These are phyloP conservation scores for Verticillium albo-atrum DNA, from an alignment of 2,329 filamentous ascomycete species.

Conservation along the genomic window DNA sequence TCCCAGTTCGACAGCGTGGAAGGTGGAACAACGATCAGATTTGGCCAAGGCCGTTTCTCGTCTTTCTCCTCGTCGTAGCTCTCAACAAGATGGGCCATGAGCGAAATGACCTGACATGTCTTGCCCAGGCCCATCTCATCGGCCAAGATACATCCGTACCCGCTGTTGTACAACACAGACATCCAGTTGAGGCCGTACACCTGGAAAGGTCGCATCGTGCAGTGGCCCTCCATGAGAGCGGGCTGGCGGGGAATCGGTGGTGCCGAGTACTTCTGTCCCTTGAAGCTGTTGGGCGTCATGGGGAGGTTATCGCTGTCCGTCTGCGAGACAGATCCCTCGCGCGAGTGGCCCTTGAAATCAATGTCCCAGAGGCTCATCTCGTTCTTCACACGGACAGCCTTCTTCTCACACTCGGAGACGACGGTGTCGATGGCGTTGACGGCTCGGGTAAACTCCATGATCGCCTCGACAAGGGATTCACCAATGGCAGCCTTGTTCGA, in stretches of 20 bases:
- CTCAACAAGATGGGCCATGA: conserved; percentile 78
- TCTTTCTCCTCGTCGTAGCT: conserved; percentile 37
- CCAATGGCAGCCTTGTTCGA: conserved; percentile 45
- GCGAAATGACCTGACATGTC: conserved; percentile 92
- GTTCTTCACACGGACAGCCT: conserved; percentile 55
- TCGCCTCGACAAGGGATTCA: conserved; percentile 44
- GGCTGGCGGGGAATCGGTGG: conserved; percentile 61
- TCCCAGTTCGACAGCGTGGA: conserved; percentile 97
- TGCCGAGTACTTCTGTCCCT: conserved; percentile 25
- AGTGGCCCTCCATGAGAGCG: conserved; percentile 67
- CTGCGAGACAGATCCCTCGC: conserved; percentile 17
- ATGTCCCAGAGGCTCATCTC: conserved; percentile 45
- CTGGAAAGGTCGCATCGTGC: conserved; percentile 88
- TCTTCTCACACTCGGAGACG: conserved; percentile 68
- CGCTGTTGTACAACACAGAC: conserved; percentile 71
- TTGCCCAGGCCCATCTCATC: conserved; percentile 98
- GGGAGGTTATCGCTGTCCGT: conserved; percentile 30
- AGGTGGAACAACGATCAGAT: conserved; percentile 85
- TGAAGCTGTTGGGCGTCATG: conserved; percentile 36
- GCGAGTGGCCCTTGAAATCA: conserved; percentile 39
- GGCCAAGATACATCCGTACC: conserved; percentile 84
- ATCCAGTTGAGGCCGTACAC: conserved; percentile 95
- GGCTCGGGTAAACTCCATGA: conserved; percentile 70
- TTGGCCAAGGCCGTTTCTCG: conserved; percentile 53
- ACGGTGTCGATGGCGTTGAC: conserved; percentile 82